Percentiles rank a stretch among this genome's conserved stretches.
These are phyloP conservation scores for Solanum chiquidenum DNA, from an alignment of 257 asterid species.

Conservation along the genomic window DNA sequence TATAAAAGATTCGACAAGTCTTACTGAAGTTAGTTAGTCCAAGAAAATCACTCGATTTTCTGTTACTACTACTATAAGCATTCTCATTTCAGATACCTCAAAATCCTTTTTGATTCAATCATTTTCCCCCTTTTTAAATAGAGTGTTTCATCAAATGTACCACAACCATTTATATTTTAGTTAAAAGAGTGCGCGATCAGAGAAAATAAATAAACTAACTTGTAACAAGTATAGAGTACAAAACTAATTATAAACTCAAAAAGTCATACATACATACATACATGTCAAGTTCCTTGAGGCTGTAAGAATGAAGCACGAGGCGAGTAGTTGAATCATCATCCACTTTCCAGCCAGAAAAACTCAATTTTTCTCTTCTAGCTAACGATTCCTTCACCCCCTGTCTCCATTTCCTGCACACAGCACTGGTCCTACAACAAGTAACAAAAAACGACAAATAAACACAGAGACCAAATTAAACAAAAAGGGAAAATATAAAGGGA, in stretches of 20 bases:
- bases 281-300: constrained; percentile 91
- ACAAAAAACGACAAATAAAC: neutral
- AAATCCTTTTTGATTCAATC: neutral
- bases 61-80: neutral
- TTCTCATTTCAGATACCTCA: neutral
- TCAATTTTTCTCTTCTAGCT: constrained; percentile 50
- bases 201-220: neutral
- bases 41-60: neutral
- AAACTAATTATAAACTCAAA: neutral
- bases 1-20: neutral
- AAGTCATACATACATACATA: neutral
- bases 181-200: neutral
- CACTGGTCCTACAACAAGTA: constrained; percentile 36
- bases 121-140: neutral
- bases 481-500: neutral
- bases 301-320: constrained; percentile 52
- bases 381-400: constrained; percentile 71
- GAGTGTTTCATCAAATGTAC: neutral
- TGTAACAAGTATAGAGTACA: neutral
- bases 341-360: constrained; percentile 86
- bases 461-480: neutral
- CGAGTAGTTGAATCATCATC: constrained; percentile 74
- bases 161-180: neutral
- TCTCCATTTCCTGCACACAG: constrained; percentile 78
- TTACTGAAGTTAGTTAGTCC: neutral